Conservation (phyloP, 225 moss, liverwort and hornwort species). For the Climacium dendroides region DNA sequence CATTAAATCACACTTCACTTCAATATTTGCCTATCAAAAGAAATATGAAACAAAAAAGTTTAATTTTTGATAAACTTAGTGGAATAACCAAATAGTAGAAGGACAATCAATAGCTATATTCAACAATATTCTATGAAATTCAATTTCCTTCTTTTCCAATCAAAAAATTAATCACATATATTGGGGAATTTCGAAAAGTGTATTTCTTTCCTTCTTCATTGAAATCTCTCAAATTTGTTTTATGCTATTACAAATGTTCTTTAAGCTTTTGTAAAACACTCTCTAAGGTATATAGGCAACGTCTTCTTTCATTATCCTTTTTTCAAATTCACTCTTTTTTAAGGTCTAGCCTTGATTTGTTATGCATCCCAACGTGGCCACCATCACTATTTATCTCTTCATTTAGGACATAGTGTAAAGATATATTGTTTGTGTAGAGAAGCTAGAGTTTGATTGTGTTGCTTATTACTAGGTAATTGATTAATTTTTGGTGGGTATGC, state of each 20-base stretch:
- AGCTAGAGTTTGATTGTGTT: not conserved
- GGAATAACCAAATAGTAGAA: not conserved
- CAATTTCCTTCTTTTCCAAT: not conserved
- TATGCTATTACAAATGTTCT: not conserved
- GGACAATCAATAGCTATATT: not conserved
- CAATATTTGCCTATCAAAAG: not conserved
- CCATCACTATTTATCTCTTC: not conserved
- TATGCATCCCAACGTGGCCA: no score
- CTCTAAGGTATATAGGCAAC: not conserved
- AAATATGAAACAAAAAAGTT: not conserved
- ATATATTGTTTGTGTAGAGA: not conserved
- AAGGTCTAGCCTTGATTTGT: no score
- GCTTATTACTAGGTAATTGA: not conserved
- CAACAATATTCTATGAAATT: not conserved
- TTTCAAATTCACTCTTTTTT: not conserved
- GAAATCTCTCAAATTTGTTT: not conserved
- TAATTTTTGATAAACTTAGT: not conserved
- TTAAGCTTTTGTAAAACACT: not conserved
- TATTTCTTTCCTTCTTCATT: not conserved
- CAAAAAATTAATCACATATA: not conserved
- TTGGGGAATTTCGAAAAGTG: not conserved
- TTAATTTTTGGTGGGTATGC: not conserved
- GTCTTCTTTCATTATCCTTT: accelerated
- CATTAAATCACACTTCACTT: not conserved
- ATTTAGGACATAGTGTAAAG: not conserved